Percentiles rank a stretch among this genome's conserved stretches.
phyloP scores from a whole-genome alignment of 176 grass and related monocot genomes.

The Oryza longistaminata region DNA sequence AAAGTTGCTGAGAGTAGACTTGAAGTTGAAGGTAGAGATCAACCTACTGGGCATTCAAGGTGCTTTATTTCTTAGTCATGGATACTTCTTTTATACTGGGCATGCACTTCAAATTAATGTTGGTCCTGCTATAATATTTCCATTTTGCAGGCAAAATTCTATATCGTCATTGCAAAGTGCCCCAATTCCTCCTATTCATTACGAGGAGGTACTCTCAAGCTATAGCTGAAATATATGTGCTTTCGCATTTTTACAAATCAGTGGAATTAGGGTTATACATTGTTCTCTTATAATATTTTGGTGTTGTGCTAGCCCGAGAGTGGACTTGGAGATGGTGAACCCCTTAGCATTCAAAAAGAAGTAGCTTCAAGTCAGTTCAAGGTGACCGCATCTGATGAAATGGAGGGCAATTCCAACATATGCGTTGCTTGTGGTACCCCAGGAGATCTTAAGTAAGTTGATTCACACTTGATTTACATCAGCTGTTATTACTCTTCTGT shows the following conservation, averaged over 20 bases:
- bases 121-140: conserved; percentile 25
- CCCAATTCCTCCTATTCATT: conserved; percentile 10
- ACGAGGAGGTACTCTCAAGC: conserved; percentile 32
- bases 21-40: conserved; percentile 26
- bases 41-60: conserved; percentile 27
- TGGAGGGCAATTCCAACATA: conserved; percentile 24
- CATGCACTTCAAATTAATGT: conserved; percentile 21
- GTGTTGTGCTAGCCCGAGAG: conserved; percentile 34
- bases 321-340: conserved; percentile 21
- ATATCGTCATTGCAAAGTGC: conserved; percentile 23
- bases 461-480: conserved; percentile 15
- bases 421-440: conserved; percentile 57
- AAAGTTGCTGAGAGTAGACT: conserved; percentile 4
- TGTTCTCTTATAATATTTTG: conserved; percentile 25
- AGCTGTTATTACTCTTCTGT: background rate
- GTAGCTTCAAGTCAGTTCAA: conserved; percentile 30
- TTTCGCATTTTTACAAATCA: conserved; percentile 23
- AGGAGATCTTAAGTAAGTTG: conserved; percentile 64
- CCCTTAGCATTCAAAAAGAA: conserved; percentile 22
- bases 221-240: conserved; percentile 2
- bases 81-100: conserved; percentile 8
- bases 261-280: background rate
- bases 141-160: conserved; percentile 42
- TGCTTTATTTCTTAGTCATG: conserved; percentile 19
- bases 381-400: conserved; percentile 32